phyloP scores from a whole-genome alignment of 2,329 filamentous ascomycete species.

The Fusarium xyrophilum region DNA sequence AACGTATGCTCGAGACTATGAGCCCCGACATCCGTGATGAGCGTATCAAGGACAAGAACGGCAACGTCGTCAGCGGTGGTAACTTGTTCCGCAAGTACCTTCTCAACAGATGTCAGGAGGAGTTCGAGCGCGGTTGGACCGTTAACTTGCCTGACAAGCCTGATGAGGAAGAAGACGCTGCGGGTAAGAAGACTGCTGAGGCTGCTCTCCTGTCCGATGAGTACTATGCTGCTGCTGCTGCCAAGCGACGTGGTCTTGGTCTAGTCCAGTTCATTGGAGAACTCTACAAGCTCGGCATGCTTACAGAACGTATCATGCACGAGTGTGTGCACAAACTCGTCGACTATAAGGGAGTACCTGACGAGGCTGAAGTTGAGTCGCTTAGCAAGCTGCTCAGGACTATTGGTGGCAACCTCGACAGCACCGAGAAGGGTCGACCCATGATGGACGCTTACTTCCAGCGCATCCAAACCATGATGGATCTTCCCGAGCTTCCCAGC shows the following conservation, averaged over 20 bases:
- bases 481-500: constrained; percentile 81
- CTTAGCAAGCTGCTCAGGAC: constrained; percentile 91
- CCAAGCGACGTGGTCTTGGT: constrained; percentile 96
- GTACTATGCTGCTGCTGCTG: constrained; percentile 92
- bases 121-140: constrained; percentile 98
- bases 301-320: constrained; percentile 99
- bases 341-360: constrained; percentile 90
- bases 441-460: constrained; percentile 96
- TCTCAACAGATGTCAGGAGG: constrained; percentile 97
- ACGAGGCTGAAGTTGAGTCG: constrained; percentile 96
- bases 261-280: constrained; percentile 99
- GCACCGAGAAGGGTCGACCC: constrained; percentile 78
- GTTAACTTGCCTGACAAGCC: constrained; percentile 77
- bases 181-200: constrained; percentile 67
- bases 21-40: constrained; percentile 94
- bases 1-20: constrained; percentile 95
- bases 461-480: constrained; percentile 82
- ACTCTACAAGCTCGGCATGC: constrained; percentile 97
- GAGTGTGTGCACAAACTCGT: constrained; percentile 97
- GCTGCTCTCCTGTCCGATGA: constrained; percentile 89
- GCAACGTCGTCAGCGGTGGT: constrained; percentile 87
- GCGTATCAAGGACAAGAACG: constrained; percentile 88
- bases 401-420: constrained; percentile 86
- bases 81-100: constrained; percentile 98
- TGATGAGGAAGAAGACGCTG: constrained; percentile 64